Evolutionary conservation across 78 protist genomes (phyloP), one percentile per base, ranked within the genome.

Genomic region (Cavenderia fasciculata): DNA sequence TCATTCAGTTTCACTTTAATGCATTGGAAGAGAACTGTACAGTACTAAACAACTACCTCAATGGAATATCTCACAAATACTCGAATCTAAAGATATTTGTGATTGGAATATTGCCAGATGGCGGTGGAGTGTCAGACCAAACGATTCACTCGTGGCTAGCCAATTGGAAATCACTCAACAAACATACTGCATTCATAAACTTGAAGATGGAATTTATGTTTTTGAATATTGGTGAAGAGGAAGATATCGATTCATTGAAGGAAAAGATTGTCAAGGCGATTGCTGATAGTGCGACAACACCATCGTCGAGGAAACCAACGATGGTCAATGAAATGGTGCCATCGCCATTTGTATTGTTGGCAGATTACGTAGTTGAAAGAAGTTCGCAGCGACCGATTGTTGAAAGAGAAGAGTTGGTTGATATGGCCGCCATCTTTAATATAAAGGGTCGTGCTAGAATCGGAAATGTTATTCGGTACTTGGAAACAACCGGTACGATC

Each of bases 281-380:
- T 11, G 57, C 63, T 40, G 38, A n/a, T n/a, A n/a, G n/a, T n/a
- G n/a, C n/a, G n/a, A n/a, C n/a, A n/a, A n/a, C n/a, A n/a, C n/a
- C n/a, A n/a, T n/a, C n/a, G n/a, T n/a, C n/a, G n/a, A n/a, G n/a
- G n/a, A n/a, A 4, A 1, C 0, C 59, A 4, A 74, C 84, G 1
- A 74, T 74, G 46, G 52, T 57, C 1, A 74, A 74, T 41, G 84
- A 74, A 25, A 74, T 74, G 63, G 41, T 74, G 12, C 84, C 84
- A 10, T 74, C 84, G 6, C 84, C 84, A 4, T 74, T 56, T 41
- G 10, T 57, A 6, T 29, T 74, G 33, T n/a, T 74, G 36, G 84
- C 52, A n/a, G 10, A 57, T 11, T 47, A 74, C 31, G 3, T 74
- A 4, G 41, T 59, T 21, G 84, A 74, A 23, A 54, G 38, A 41